Evolutionary conservation across 768 basidiomycete genomes (phyloP).

Genomic region (Rhodosporidiobolus sp.): DNA sequence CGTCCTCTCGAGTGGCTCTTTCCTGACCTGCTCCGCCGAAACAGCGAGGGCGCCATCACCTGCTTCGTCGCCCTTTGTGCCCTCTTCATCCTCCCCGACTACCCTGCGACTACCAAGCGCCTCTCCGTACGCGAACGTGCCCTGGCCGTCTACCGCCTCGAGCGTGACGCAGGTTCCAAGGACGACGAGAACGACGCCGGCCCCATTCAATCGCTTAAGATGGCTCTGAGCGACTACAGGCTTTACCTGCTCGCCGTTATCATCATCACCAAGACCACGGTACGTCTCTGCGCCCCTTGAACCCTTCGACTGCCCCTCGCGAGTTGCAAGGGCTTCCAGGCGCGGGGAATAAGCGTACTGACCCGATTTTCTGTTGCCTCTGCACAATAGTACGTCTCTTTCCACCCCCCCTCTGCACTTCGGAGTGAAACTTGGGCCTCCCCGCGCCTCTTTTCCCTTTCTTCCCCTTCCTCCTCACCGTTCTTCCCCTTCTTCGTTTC

Average conservation of each 20-base stretch:
- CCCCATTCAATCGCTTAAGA: constrained; percentile 35
- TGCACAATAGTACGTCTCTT: too few relatives aligned
- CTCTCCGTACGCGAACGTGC: constrained; percentile 20
- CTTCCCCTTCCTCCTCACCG: too few relatives aligned
- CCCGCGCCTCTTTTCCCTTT: too few relatives aligned
- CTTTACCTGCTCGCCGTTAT: constrained; percentile 37
- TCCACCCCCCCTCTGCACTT: too few relatives aligned
- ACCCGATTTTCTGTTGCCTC: too few relatives aligned
- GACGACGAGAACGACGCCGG: constrained; percentile 39
- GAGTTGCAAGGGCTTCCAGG: too few relatives aligned
- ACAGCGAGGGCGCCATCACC: constrained; percentile 28
- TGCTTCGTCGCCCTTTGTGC: constrained; percentile 5
- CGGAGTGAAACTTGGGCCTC: too few relatives aligned
- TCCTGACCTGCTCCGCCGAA: too few relatives aligned
- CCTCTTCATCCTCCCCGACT: constrained; percentile 17
- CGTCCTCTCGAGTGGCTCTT: too few relatives aligned
- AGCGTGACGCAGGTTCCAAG: constrained; percentile 37
- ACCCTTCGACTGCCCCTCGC: too few relatives aligned
- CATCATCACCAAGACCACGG: constrained; percentile 45
- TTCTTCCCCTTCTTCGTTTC: background rate
- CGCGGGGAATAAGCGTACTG: constrained; percentile 42
- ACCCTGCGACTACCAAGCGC: constrained; percentile 29
- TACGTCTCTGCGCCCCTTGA: too few relatives aligned
- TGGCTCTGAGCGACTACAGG: constrained; percentile 40
- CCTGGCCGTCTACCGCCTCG: constrained; percentile 31